Conservation (phyloP, 345 rosid genomes). For the Eucalyptus cloeziana region DNA sequence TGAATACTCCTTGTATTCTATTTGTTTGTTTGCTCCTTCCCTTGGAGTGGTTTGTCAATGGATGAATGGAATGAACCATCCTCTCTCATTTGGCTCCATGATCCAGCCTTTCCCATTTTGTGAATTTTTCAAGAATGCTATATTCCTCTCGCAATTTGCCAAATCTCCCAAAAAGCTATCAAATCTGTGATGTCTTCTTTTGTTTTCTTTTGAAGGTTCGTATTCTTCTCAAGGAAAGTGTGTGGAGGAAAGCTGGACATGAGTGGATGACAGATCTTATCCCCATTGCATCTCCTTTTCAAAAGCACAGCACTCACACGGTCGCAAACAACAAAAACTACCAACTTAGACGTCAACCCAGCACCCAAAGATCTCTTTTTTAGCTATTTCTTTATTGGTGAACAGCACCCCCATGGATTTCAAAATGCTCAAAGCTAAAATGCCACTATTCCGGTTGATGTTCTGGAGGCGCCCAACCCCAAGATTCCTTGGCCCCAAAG, state of each 20-base stretch:
- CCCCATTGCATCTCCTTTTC: not conserved
- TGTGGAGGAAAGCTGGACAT: not conserved
- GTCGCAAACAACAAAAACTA: not conserved
- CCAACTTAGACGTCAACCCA: not conserved
- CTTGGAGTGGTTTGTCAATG: conserved; percentile 24
- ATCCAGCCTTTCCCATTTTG: not conserved
- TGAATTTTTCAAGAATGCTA: not conserved
- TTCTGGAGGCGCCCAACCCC: not conserved
- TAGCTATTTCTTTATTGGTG: not conserved
- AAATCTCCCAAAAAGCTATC: not conserved
- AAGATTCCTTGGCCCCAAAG: not conserved
- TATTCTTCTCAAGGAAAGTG: not conserved
- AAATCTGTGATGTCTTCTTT: not conserved
- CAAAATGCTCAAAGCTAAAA: not conserved
- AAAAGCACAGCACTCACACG: not conserved
- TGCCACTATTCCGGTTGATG: not conserved
- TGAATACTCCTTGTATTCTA: conserved; percentile 12
- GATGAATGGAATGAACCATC: conserved; percentile 5
- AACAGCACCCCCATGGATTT: not conserved
- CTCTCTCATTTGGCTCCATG: not conserved
- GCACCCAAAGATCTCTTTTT: not conserved
- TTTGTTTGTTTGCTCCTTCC: conserved; percentile 24
- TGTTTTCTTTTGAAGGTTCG: not conserved
- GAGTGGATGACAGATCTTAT: conserved; percentile 1
- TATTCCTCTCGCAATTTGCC: not conserved